These are phyloP conservation scores for Teratosphaeria destructans DNA, from an alignment of 2,329 filamentous ascomycete species.

Conservation along the genomic window DNA sequence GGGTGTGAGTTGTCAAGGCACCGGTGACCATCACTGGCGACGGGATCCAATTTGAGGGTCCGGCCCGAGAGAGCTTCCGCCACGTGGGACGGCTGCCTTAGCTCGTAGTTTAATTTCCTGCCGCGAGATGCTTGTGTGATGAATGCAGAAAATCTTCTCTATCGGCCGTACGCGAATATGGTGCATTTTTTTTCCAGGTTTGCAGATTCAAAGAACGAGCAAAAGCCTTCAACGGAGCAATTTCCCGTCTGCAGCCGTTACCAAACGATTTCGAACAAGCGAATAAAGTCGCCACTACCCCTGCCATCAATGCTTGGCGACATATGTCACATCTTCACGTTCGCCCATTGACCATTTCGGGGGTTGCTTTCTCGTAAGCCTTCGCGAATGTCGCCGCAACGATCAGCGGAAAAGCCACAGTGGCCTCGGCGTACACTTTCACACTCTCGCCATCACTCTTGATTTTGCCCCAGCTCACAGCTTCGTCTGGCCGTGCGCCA, in stretches of 20 bases:
- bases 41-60: background rate
- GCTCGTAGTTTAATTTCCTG: background rate
- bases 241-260: background rate
- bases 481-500: slow-evolving; percentile 87
- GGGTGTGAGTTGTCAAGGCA: background rate
- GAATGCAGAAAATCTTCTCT: too few species aligned
- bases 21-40: background rate
- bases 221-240: background rate
- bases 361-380: slow-evolving; percentile 7
- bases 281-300: background rate
- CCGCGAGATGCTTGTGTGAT: too few species aligned
- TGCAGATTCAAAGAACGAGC: background rate
- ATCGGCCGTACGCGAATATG: too few species aligned
- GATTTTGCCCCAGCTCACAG: slow-evolving; percentile 98
- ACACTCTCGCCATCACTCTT: slow-evolving; percentile 78
- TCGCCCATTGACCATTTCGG: background rate
- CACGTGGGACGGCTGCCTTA: background rate
- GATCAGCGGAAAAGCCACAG: slow-evolving; percentile 56
- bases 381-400: slow-evolving; percentile 57
- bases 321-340: background rate
- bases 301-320: background rate
- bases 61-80: background rate
- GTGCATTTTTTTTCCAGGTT: background rate
- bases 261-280: background rate
- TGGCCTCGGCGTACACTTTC: slow-evolving; percentile 69